phyloP scores from a whole-genome alignment of 257 asterid species.

The Jacaranda copaia region DNA sequence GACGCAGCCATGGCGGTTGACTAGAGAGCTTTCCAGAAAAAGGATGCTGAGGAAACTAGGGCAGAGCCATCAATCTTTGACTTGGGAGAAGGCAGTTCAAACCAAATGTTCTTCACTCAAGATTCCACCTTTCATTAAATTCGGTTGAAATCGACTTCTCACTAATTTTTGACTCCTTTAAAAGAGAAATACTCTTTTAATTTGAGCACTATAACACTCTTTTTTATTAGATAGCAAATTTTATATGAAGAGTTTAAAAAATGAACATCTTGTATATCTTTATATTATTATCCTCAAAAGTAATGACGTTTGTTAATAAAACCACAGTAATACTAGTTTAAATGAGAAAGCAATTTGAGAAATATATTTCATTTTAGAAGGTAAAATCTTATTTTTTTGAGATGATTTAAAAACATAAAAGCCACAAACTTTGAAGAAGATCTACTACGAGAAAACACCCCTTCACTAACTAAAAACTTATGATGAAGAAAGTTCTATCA shows the following conservation, averaged over 20 bases:
- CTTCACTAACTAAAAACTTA: too few relatives aligned
- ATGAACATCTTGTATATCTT: background rate
- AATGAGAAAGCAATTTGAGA: too few relatives aligned
- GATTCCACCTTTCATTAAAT: constrained; percentile 18
- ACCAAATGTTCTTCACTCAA: background rate
- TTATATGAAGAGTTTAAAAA: background rate
- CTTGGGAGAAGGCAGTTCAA: background rate
- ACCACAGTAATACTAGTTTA: too few relatives aligned
- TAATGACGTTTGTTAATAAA: too few relatives aligned
- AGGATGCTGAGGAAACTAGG: background rate
- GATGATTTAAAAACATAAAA: too few relatives aligned
- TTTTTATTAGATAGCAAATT: background rate
- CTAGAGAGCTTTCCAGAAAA: background rate
- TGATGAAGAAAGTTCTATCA: too few relatives aligned
- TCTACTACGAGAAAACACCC: too few relatives aligned
- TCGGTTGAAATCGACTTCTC: background rate
- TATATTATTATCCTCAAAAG: too few relatives aligned
- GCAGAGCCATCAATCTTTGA: constrained; percentile 21
- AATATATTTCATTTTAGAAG: too few relatives aligned
- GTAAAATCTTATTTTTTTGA: too few relatives aligned
- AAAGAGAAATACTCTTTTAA: background rate
- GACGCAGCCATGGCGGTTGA: background rate
- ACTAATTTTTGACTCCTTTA: background rate
- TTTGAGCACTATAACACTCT: background rate
- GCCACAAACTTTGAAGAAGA: too few relatives aligned